phyloP scores from a whole-genome alignment of 139 green algal species.

The Asterochloris erici region DNA sequence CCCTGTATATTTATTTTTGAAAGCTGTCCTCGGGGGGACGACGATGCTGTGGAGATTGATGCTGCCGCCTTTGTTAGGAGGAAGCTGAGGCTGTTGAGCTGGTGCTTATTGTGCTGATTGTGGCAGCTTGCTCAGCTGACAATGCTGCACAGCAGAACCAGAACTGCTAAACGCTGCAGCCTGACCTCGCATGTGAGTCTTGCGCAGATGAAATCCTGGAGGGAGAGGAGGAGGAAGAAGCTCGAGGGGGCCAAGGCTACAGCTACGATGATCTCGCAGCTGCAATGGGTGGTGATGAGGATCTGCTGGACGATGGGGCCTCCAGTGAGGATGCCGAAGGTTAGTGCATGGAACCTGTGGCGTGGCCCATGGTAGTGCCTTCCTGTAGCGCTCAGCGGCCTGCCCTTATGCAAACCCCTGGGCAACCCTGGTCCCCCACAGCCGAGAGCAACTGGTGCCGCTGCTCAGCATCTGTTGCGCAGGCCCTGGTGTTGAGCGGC shows the following conservation, averaged over 20 bases:
- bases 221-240: slow-evolving; percentile 40
- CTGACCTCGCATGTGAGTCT: neutral
- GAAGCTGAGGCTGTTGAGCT: neutral
- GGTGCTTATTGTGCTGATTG: neutral
- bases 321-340: neutral
- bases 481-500: too few relatives aligned
- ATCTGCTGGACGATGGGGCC: neutral
- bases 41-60: neutral
- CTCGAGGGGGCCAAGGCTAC: slow-evolving; percentile 37
- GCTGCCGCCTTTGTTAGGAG: neutral
- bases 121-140: neutral
- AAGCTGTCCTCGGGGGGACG: neutral
- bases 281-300: slow-evolving; percentile 37
- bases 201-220: slow-evolving; percentile 40
- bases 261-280: slow-evolving; percentile 57
- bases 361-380: too few relatives aligned
- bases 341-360: neutral
- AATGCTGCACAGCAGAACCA: neutral
- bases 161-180: neutral
- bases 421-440: too few relatives aligned
- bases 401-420: too few relatives aligned
- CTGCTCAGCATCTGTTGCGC: too few relatives aligned
- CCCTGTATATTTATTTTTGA: neutral
- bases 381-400: too few relatives aligned
- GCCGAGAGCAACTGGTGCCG: too few relatives aligned